Base-by-base conservation (phyloP, 2,329 filamentous ascomycete species). In the Pochonia chlamydosporia region DNA sequence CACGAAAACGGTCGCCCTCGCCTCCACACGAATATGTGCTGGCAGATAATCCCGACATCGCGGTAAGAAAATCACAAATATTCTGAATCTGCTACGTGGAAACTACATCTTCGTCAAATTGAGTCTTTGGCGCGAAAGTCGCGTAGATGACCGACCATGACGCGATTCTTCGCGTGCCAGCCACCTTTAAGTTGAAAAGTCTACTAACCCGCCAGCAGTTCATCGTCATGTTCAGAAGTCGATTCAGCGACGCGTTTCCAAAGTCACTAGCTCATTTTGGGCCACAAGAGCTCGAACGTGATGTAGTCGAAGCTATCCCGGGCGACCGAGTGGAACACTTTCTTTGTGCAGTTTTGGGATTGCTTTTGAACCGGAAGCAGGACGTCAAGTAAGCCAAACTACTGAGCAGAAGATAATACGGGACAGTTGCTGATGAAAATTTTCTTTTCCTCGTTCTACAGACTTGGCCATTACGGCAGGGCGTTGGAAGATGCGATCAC, bases 311-410 rank as follows among this genome's bases (percentile, higher is more conserved):
- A 63, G 70, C 78, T 42, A 70, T 84, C 20, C 91, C 92, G 3
- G 89, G 90, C 58, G 85, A 95, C 60, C 85, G 91, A 61, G 84
- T 88, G 40, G 92, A 97, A 72, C 80, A 84, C 56, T 82, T 99
- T 49, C 75, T 99, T 23, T 99, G 95, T 73, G 90, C 90, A 52
- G 70, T 99, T 55, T 74, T 99, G 39, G 85, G 87, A 26, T 75
- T 99, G 58, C 81, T 96, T 47, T 76, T 99, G 60, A 99, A 99
- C 68, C 85, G 93, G 67, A 97, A 99, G 75, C 96, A 99, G 66
- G 91, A 96, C 70, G 88, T 97, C 64, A 96, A 99, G 93, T 97
- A 81, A 69, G 89, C 54, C 53, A n/a, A 36, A 18, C 6, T 10
- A 26, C 7, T 26, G 23, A 26, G 13, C 8, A 4, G n/a, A 33